Conservation (phyloP, 192 early-diverging fungal genomes). For the Gryganskiella cystojenkinii region DNA sequence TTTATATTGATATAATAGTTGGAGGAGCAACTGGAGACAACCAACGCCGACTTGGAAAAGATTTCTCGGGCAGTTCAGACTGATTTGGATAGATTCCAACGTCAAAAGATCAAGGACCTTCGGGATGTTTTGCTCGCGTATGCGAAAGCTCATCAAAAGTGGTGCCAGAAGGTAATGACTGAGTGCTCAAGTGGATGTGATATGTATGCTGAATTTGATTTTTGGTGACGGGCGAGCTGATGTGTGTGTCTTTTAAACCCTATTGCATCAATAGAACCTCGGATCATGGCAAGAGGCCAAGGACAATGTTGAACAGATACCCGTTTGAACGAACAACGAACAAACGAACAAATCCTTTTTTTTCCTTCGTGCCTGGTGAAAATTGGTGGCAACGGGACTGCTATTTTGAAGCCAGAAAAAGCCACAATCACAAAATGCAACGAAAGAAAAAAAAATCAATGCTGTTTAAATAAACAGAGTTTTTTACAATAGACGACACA, state of each 20-base stretch:
- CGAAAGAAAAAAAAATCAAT: no score
- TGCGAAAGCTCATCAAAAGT: constrained; percentile 76
- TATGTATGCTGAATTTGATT: neutral
- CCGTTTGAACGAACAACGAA: constrained; percentile 18
- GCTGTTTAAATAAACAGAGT: no score
- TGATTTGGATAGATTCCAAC: constrained; percentile 95
- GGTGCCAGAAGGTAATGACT: constrained; percentile 72
- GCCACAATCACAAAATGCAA: neutral
- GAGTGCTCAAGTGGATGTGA: neutral
- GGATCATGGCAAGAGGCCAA: constrained; percentile 66
- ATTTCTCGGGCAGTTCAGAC: constrained; percentile 86
- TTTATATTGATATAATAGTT: constrained; percentile 56
- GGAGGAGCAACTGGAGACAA: constrained; percentile 81
- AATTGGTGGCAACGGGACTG: neutral
- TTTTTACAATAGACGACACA: no score
- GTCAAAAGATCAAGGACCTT: constrained; percentile 90
- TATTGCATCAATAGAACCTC: constrained; percentile 53
- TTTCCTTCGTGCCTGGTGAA: constrained; percentile 12
- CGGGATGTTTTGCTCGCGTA: constrained; percentile 82
- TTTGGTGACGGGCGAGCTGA: neutral
- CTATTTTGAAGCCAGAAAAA: neutral
- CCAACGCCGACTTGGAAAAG: constrained; percentile 76
- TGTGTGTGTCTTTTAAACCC: neutral
- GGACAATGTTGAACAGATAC: constrained; percentile 60
- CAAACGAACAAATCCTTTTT: constrained; percentile 40